A percentile compares a stretch with the other conserved stretches of the same genome.
Conservation (phyloP, 495 filamentous ascomycete species). For the Penicillium daleae region DNA sequence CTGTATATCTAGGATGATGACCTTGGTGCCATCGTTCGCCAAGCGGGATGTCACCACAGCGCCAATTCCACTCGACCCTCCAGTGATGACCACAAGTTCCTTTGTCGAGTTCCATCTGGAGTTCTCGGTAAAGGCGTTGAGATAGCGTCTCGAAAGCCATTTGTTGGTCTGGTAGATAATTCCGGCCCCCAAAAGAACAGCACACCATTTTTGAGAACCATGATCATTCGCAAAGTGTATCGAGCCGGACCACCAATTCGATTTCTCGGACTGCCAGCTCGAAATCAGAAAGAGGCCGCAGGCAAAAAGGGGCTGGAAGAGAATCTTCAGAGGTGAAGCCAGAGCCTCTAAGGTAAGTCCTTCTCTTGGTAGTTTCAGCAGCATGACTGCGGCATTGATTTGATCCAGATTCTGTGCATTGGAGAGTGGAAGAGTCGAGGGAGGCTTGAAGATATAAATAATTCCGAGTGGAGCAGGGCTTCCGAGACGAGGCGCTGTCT, state of each 20-base stretch:
- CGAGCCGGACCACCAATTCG: neutral
- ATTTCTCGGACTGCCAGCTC: neutral
- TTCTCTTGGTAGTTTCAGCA: neutral
- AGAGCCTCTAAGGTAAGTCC: constrained; percentile 1
- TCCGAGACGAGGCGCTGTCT: neutral
- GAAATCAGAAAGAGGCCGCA: neutral
- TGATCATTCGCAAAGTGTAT: neutral
- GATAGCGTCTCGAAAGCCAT: neutral
- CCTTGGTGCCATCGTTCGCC: neutral
- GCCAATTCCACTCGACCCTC: constrained; percentile 1
- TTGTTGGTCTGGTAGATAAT: constrained; percentile 1
- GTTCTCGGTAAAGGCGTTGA: neutral
- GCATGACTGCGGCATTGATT: neutral
- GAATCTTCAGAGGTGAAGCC: neutral
- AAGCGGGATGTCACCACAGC: constrained; percentile 1
- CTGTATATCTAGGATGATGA: constrained; percentile 1
- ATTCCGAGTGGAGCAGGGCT: neutral
- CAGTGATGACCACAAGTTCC: neutral
- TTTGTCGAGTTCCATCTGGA: neutral
- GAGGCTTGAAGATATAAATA: neutral
- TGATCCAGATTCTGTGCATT: neutral
- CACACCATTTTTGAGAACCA: neutral
- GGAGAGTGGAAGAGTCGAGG: neutral
- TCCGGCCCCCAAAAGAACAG: neutral
- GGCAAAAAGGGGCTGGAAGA: neutral